Evolutionary conservation across 2,329 filamentous ascomycete genomes (phyloP).

Genomic region (Alternaria sp.): DNA sequence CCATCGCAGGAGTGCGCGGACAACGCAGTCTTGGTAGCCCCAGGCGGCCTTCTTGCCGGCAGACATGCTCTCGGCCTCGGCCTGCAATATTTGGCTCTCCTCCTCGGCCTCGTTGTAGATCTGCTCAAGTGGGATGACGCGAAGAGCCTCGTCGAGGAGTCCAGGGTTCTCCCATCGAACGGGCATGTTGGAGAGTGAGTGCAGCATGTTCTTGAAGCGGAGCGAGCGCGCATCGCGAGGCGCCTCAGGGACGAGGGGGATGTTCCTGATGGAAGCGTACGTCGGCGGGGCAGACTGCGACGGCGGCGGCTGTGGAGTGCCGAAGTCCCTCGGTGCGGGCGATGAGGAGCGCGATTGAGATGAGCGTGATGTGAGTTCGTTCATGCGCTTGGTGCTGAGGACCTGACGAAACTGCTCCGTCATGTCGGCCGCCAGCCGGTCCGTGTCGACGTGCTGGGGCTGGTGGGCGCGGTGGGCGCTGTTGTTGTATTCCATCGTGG

Average conservation of each 20-base stretch:
- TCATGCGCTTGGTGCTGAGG: conserved; percentile 84
- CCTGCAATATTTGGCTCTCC: conserved; percentile 84
- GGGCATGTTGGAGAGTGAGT: conserved; percentile 85
- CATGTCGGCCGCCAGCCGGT: conserved; percentile 70
- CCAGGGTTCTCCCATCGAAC: conserved; percentile 97
- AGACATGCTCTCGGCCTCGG: conserved; percentile 86
- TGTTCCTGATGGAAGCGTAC: conserved; percentile 66
- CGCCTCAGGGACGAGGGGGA: conserved; percentile 75
- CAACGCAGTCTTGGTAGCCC: conserved; percentile 97
- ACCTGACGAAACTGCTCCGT: conserved; percentile 85
- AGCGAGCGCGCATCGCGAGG: conserved; percentile 62
- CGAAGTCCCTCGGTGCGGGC: conserved; percentile 59
- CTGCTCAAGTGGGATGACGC: conserved; percentile 83
- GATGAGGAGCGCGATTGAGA: conserved; percentile 66
- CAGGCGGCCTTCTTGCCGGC: conserved; percentile 82
- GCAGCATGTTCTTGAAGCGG: conserved; percentile 71
- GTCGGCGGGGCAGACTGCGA: conserved; percentile 57
- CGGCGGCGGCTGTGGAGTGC: conserved; percentile 47
- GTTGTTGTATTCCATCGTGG: conserved; percentile 45
- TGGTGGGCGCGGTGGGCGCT: conserved; percentile 36
- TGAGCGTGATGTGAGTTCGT: conserved; percentile 71
- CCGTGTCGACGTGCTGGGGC: conserved; percentile 31
- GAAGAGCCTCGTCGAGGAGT: conserved; percentile 87
- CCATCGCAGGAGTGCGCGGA: conserved; percentile 89
- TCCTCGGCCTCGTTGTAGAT: conserved; percentile 96